Percentiles rank a stretch among this genome's conserved stretches.
phyloP scores from a whole-genome alignment of 2,329 filamentous ascomycete species.

The Parastagonospora avenae region DNA sequence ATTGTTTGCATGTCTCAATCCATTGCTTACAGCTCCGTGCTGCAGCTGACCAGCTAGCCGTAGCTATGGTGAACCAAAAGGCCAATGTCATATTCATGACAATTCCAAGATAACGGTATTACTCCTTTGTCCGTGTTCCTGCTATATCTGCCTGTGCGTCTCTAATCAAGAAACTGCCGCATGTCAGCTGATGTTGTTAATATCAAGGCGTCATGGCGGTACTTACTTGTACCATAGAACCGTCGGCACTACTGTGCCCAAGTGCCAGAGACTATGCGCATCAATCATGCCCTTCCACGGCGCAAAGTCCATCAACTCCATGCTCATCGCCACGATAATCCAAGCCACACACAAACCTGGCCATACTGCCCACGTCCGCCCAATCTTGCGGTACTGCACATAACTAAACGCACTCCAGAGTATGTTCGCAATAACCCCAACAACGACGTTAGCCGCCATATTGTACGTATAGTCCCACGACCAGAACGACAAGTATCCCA shows the following conservation, averaged over 20 bases:
- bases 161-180: slow-evolving; percentile 77
- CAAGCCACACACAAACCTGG: slow-evolving; percentile 90
- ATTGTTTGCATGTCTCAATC: too few species aligned
- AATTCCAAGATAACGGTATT: background rate
- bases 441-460: slow-evolving; percentile 89
- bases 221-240: slow-evolving; percentile 94
- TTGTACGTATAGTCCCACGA: slow-evolving; percentile 97
- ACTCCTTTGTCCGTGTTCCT: slow-evolving; percentile 73
- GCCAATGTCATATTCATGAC: too few species aligned
- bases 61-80: too few species aligned
- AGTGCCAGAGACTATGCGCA: slow-evolving; percentile 94
- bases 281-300: slow-evolving; percentile 82
- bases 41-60: too few species aligned
- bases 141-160: slow-evolving; percentile 84
- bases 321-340: slow-evolving; percentile 91
- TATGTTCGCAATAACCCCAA: slow-evolving; percentile 78
- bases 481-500: slow-evolving; percentile 83
- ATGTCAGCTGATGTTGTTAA: slow-evolving; percentile 18
- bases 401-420: slow-evolving; percentile 88
- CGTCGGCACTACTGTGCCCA: slow-evolving; percentile 87
- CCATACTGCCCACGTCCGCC: slow-evolving; percentile 82
- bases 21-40: too few species aligned
- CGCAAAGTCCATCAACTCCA: slow-evolving; percentile 93
- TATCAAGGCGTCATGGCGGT: background rate
- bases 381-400: slow-evolving; percentile 71